Evolutionary conservation across 202 grass and related monocot genomes (phyloP).

Genomic region (Musa balbisiana): DNA sequence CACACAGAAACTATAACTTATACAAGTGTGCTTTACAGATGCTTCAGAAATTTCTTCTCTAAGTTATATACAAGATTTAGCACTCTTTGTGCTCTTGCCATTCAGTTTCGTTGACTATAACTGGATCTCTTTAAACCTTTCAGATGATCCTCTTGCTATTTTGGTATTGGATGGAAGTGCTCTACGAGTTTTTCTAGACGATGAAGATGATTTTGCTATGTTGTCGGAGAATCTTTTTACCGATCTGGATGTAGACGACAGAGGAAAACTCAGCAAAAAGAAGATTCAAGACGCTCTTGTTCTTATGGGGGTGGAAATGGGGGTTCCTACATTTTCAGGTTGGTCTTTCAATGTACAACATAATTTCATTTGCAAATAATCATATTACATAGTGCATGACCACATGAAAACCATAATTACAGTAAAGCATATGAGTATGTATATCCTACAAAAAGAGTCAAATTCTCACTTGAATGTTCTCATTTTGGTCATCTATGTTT

Average conservation of each 20-base stretch:
- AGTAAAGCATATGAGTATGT: background rate
- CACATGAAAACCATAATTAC: background rate
- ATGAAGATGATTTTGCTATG: constrained; percentile 23
- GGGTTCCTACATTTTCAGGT: constrained; percentile 14
- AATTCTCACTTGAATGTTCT: too few species aligned
- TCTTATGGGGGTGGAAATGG: constrained; percentile 3
- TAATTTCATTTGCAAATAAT: background rate
- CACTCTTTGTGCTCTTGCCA: background rate
- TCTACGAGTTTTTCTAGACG: constrained; percentile 1
- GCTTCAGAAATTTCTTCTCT: background rate
- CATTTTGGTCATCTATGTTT: too few species aligned
- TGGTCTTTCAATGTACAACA: background rate
- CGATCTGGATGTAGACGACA: constrained; percentile 13
- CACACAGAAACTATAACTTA: background rate
- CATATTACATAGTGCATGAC: too few species aligned
- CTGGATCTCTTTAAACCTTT: background rate
- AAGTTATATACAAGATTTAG: background rate
- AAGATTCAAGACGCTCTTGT: background rate
- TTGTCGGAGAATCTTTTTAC: constrained; percentile 13
- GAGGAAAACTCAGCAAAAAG: constrained; percentile 1
- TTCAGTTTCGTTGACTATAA: background rate
- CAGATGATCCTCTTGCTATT: constrained; percentile 14
- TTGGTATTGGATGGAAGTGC: constrained; percentile 13
- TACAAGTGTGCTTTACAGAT: background rate
- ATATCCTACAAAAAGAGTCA: background rate